Percentiles rank a stretch among this genome's conserved stretches.
These are phyloP conservation scores for Leishmania mexicana DNA, from an alignment of 208 protist species.

Conservation along the genomic window DNA sequence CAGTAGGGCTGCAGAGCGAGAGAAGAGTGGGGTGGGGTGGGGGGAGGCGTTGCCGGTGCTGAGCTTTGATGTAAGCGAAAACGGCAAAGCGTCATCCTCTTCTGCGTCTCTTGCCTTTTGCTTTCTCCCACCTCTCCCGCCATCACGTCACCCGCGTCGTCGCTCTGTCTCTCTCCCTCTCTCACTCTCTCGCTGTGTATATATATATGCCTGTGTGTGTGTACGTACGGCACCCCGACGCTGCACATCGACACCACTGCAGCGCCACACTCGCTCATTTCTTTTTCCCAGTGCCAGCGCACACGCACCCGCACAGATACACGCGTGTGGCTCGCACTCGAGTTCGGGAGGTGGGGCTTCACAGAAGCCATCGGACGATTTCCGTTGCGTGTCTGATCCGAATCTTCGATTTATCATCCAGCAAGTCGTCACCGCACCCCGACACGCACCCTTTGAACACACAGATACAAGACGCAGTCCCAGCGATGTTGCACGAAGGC, in stretches of 20 bases:
- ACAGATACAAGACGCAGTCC: background rate
- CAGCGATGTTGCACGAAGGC: slow-evolving; percentile 3
- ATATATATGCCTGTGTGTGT: background rate
- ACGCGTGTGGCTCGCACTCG: background rate
- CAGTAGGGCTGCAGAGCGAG: background rate
- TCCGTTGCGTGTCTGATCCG: background rate
- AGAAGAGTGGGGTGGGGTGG: background rate
- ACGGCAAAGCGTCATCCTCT: background rate
- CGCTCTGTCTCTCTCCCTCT: background rate
- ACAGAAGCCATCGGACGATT: background rate
- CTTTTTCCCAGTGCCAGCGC: background rate
- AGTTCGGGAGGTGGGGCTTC: background rate
- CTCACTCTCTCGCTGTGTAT: background rate
- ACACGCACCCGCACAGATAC: background rate
- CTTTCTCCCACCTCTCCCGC: background rate
- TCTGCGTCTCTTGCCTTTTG: background rate
- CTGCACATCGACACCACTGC: slow-evolving; percentile 1
- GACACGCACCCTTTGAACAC: background rate
- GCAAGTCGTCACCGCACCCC: background rate
- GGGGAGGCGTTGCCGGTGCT: background rate
- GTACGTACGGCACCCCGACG: background rate
- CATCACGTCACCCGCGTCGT: background rate
- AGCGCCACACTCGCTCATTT: background rate
- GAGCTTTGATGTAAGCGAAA: background rate
- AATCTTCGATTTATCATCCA: background rate